phyloP scores from a whole-genome alignment of 1,284 basidiomycete genomes.

The Salmacisia buchloeana region DNA sequence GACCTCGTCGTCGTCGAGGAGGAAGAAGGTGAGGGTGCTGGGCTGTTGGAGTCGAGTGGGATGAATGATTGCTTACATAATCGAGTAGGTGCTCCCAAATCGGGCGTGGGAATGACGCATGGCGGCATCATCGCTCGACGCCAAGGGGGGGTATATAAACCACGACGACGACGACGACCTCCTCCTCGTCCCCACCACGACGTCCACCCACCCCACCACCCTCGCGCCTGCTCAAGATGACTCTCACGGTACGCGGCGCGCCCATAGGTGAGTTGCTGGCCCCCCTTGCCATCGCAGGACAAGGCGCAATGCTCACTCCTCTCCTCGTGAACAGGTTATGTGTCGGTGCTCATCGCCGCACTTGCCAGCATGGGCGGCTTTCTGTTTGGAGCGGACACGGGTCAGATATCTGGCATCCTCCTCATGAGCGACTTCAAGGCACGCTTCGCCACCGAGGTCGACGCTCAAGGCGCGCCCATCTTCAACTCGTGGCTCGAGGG shows the following conservation, averaged over 20 bases:
- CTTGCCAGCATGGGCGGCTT: constrained; percentile 73
- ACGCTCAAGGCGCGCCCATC: constrained; percentile 53
- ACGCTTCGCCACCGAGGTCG: constrained; percentile 59
- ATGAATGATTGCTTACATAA: no score
- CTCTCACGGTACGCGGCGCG: constrained; percentile 1
- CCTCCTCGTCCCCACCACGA: background rate
- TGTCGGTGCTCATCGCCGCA: constrained; percentile 64
- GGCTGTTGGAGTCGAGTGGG: no score
- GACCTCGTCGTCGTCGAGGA: no score
- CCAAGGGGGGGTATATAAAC: no score
- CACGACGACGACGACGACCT: no score
- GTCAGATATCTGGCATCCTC: constrained; percentile 71
- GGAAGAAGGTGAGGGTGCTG: no score
- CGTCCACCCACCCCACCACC: background rate
- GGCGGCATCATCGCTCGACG: no score
- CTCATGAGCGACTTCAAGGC: constrained; percentile 68
- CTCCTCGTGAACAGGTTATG: no score
- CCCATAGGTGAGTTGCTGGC: no score
- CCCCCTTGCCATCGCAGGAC: background rate
- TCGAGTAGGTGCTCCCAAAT: no score
- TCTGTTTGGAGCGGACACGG: constrained; percentile 67
- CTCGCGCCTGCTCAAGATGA: background rate
- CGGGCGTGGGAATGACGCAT: no score
- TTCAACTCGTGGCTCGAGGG: constrained; percentile 51
- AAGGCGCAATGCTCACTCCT: no score